Conservation (phyloP, 2,329 filamentous ascomycete genomes). For the Daldinia eschscholtzii region DNA sequence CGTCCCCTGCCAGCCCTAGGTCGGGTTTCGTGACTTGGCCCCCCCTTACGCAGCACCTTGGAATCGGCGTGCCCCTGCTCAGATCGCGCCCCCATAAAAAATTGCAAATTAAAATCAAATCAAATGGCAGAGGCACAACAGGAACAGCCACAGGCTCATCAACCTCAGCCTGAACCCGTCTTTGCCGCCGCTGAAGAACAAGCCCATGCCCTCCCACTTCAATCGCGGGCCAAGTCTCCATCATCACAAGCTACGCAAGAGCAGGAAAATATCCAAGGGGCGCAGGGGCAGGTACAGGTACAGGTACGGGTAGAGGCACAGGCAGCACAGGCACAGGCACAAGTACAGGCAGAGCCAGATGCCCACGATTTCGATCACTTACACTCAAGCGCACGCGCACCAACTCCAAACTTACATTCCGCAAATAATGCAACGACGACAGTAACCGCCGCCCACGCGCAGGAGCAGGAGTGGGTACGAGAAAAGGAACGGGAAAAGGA, state of each 20-base stretch:
- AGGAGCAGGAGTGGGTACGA: slow-evolving; percentile 47
- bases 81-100: slow-evolving; percentile 53
- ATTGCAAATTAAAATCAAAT: slow-evolving; percentile 56
- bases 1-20: slow-evolving; percentile 50
- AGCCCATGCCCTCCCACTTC: slow-evolving; percentile 50
- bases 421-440: slow-evolving; percentile 47
- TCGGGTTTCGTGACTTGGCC: slow-evolving; percentile 50
- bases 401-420: slow-evolving; percentile 44
- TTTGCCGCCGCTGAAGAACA: slow-evolving; percentile 51
- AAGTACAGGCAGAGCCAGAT: slow-evolving; percentile 46
- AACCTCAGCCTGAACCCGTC: slow-evolving; percentile 52
- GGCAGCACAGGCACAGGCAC: slow-evolving; percentile 41
- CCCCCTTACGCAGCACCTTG: slow-evolving; percentile 50
- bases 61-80: slow-evolving; percentile 52
- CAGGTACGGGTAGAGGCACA: slow-evolving; percentile 44
- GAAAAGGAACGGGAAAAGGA: slow-evolving; percentile 32
- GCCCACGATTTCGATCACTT: slow-evolving; percentile 46
- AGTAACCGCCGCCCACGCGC: slow-evolving; percentile 46
- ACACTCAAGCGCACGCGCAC: slow-evolving; percentile 45
- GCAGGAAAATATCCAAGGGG: slow-evolving; percentile 44
- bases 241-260: slow-evolving; percentile 48
- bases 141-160: slow-evolving; percentile 54
- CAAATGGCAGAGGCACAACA: slow-evolving; percentile 55
- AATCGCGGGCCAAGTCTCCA: slow-evolving; percentile 42
- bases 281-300: slow-evolving; percentile 47